Conservation (phyloP, 2,329 filamentous ascomycete species). For the Pseudopyricularia javanii region DNA sequence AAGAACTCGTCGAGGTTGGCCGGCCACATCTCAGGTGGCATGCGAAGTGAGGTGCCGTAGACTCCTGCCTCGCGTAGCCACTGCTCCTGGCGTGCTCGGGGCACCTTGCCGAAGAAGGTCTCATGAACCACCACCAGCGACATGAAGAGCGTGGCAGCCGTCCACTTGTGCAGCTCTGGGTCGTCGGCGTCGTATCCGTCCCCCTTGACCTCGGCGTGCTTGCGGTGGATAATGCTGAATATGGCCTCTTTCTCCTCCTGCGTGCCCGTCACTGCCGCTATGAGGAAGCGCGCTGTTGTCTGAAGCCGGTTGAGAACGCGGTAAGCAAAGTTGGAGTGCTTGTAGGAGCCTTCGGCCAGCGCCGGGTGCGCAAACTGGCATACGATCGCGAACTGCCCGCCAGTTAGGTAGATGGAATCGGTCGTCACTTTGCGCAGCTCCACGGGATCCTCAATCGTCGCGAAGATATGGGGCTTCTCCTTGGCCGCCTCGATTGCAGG, state of each 20-base stretch:
- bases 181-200: background rate
- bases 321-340: background rate
- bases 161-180: background rate
- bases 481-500: background rate
- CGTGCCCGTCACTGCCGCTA: background rate
- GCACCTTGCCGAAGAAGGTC: background rate
- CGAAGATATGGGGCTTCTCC: constrained; percentile 13
- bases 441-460: constrained; percentile 17
- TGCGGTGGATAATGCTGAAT: background rate
- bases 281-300: background rate
- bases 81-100: background rate
- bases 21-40: background rate
- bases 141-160: background rate
- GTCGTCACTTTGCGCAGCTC: background rate
- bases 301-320: background rate
- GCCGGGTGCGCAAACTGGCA: background rate
- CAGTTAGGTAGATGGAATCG: background rate
- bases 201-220: background rate
- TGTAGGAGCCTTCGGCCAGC: background rate
- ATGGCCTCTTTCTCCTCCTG: background rate
- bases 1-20: background rate
- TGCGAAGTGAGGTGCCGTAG: background rate
- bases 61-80: background rate
- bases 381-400: background rate
- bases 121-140: background rate